Base-by-base conservation (phyloP, 1,139 yeast species). In the Diutina sp. region DNA sequence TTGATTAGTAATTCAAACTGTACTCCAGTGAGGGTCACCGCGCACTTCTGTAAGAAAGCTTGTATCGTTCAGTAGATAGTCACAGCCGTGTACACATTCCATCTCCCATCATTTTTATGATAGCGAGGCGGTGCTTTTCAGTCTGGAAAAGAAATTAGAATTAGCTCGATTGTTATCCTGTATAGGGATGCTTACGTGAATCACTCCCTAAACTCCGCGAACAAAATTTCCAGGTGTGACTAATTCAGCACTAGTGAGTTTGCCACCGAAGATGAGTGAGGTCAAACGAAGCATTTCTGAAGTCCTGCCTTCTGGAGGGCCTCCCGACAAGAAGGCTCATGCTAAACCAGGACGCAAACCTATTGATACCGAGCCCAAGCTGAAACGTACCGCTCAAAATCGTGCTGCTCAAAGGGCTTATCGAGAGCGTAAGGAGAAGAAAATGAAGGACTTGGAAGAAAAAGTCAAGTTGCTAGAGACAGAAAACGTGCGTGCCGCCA, bases 401-500 rank as follows among this genome's bases (percentile, higher is more conserved):
- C 79, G 99, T 65, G 97, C 97, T 7, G 99, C 99, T 25, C 99
- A 93, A 71, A 77, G 98, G 58, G 98, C 98, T 9, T 93, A 90
- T 70, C 77, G 99, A 60, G 98, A 93, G 69, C 81, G 99, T 61
- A 93, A 93, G 69, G 98, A 93, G 68, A 78, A 78, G 58, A 90
- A 87, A 65, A 80, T 93, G 84, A 81, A 84, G 66, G 97, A 90
- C 60, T 76, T 93, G 60, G 97, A 91, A 67, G 85, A 84, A 57
- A 84, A 87, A 63, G 95, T 91, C 21, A 70, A 76, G 58, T 70
- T 72, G 59, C 76, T 91, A 61, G 97, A 91, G 69, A 80, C 79
- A 60, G 87, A 85, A 63, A 85, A 85, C 61, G 73, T 82, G 58
- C 76, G 77, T 64, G 80, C 86, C 58, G 74, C 76, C 60, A 76